Evolutionary conservation across 78 protist genomes (phyloP).

Genomic region (Tieghemostelium lacteum): DNA sequence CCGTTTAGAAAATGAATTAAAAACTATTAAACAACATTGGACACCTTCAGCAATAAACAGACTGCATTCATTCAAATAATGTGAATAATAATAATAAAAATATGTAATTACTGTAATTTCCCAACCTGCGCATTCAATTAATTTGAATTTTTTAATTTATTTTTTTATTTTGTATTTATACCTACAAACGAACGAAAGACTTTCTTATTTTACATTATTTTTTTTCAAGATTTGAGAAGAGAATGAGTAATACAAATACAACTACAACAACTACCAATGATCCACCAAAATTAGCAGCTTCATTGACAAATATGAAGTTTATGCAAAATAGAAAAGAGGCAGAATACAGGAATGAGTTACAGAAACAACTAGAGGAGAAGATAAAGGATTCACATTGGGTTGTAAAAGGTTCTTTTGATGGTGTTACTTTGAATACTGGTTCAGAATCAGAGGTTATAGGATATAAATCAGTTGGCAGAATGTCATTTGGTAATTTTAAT

Average conservation of each 20-base stretch:
- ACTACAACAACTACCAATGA: not conserved
- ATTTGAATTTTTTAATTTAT: no score
- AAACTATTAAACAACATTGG: slow-evolving; percentile 51
- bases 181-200: no score
- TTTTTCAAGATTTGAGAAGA: no score
- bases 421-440: slow-evolving; percentile 47
- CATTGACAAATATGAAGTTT: slow-evolving; percentile 36
- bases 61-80: not conserved
- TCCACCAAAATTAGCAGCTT: not conserved
- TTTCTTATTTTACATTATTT: no score
- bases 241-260: no score
- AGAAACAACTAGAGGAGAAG: slow-evolving; percentile 35
- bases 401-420: slow-evolving; percentile 68
- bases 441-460: slow-evolving; percentile 58
- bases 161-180: no score
- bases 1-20: slow-evolving; percentile 65
- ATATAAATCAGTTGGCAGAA: slow-evolving; percentile 52
- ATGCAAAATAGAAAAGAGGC: slow-evolving; percentile 71
- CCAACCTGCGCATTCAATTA: no score
- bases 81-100: not conserved
- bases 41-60: not conserved
- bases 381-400: slow-evolving; percentile 79
- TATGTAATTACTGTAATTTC: no score
- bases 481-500: slow-evolving; percentile 70
- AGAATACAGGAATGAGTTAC: slow-evolving; percentile 42